Evolutionary conservation across 805 yeast genomes (phyloP).

Genomic region (Kluyveromyces dobzhanskii): DNA sequence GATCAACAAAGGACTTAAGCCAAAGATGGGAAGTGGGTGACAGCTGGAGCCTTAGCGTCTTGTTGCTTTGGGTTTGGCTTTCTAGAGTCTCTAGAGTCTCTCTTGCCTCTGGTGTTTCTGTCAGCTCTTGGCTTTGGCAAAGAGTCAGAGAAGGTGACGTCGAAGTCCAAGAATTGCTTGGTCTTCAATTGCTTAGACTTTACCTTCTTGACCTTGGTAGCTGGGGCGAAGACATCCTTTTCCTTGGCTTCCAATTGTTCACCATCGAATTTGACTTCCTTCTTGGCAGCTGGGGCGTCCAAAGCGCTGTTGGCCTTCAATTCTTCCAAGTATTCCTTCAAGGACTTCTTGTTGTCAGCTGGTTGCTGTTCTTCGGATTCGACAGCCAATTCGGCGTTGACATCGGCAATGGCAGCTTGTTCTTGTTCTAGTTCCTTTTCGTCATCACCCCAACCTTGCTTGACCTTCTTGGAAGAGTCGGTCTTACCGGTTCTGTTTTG

Average conservation of each 20-base stretch:
- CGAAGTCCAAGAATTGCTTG: constrained; percentile 68
- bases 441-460: constrained; percentile 85
- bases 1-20: constrained; percentile 21
- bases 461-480: constrained; percentile 78
- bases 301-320: constrained; percentile 37
- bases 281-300: constrained; percentile 41
- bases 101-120: constrained; percentile 26
- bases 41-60: constrained; percentile 26
- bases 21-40: constrained; percentile 68
- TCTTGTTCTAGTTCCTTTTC: constrained; percentile 60
- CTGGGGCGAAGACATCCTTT: constrained; percentile 48
- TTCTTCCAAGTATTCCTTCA: constrained; percentile 81
- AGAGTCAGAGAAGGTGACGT: constrained; percentile 61
- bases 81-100: constrained; percentile 19
- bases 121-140: constrained; percentile 31
- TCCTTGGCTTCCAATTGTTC: constrained; percentile 60
- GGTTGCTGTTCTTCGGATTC: constrained; percentile 39
- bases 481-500: constrained; percentile 76
- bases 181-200: constrained; percentile 73
- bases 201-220: constrained; percentile 57
- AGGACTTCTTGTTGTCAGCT: constrained; percentile 55
- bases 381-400: constrained; percentile 40
- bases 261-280: constrained; percentile 29
- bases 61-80: constrained; percentile 1
- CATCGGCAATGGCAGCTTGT: constrained; percentile 36